phyloP scores from a whole-genome alignment of 1,284 basidiomycete genomes.

The Leccinum pseudoinsigne region DNA sequence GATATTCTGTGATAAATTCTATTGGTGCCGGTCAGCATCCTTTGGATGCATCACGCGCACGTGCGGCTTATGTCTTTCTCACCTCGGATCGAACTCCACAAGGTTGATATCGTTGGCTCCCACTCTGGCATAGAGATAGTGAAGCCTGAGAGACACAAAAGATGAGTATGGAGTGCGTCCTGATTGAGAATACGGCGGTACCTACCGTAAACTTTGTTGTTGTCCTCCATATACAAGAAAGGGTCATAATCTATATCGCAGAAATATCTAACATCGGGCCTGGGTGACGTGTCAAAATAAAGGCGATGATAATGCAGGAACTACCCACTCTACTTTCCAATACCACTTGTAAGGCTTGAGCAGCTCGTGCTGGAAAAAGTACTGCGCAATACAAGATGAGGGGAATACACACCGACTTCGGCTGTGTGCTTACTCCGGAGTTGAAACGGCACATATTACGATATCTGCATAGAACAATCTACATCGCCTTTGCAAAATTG shows the following conservation, averaged over 20 bases:
- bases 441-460: constrained; percentile 85
- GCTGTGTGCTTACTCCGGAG: constrained; percentile 59
- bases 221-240: constrained; percentile 77
- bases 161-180: background rate
- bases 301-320: constrained; percentile 9
- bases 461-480: constrained; percentile 41
- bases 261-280: constrained; percentile 73
- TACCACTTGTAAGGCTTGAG: constrained; percentile 78
- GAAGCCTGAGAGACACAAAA: constrained; percentile 50
- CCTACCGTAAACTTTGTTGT: constrained; percentile 71
- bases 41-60: too few relatives aligned
- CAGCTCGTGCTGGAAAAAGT: constrained; percentile 78
- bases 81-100: constrained; percentile 76
- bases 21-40: too few relatives aligned
- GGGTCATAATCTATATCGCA: constrained; percentile 82
- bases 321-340: constrained; percentile 68
- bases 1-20: too few relatives aligned
- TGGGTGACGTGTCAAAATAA: constrained; percentile 26
- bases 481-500: background rate
- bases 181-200: background rate
- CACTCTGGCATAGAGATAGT: constrained; percentile 81
- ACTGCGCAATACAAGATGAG: constrained; percentile 40
- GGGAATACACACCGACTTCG: background rate
- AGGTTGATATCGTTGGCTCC: constrained; percentile 72
- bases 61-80: constrained; percentile 10